Percentiles rank a stretch among this genome's conserved stretches.
Evolutionary conservation across 1,284 basidiomycete genomes (phyloP).

Genomic region (Heterobasidion annosum): DNA sequence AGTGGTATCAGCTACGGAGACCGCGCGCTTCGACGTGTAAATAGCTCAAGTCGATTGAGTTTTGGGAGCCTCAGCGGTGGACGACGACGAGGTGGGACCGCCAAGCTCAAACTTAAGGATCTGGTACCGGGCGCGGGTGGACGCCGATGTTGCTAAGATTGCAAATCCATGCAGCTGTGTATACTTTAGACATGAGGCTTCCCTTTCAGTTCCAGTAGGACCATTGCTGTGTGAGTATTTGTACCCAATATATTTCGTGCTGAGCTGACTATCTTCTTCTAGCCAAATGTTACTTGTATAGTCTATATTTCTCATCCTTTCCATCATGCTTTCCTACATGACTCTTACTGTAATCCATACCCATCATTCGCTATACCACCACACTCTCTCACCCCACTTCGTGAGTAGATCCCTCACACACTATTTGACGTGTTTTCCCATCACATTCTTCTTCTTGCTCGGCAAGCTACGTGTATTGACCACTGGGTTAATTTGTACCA

Average conservation of each 20-base stretch:
- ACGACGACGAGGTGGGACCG: constrained; percentile 41
- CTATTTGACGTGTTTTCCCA: constrained; percentile 4
- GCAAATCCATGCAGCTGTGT: constrained; percentile 24
- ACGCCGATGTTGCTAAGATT: constrained; percentile 21
- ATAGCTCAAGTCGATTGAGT: constrained; percentile 73
- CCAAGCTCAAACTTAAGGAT: constrained; percentile 49
- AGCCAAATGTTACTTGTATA: constrained; percentile 1
- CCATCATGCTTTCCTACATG: constrained; percentile 13
- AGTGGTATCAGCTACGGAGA: constrained; percentile 97
- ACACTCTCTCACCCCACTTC: constrained; percentile 15
- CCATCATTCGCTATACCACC: constrained; percentile 20
- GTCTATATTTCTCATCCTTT: neutral
- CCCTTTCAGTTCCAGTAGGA: neutral
- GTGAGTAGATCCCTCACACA: constrained; percentile 15
- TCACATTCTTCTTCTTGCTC: neutral
- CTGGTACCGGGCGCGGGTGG: constrained; percentile 40
- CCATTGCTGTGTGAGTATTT: too few species aligned
- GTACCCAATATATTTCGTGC: too few species aligned
- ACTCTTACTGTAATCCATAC: constrained; percentile 6
- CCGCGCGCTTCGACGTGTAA: constrained; percentile 79
- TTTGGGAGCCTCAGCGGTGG: constrained; percentile 67
- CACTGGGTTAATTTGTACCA: constrained; percentile 3
- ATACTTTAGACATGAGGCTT: neutral
- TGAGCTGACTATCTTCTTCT: too few species aligned
- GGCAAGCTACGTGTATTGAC: neutral